These are phyloP conservation scores for Dimargaris verticillata DNA, from an alignment of 192 early-diverging fungal species.

Conservation along the genomic window DNA sequence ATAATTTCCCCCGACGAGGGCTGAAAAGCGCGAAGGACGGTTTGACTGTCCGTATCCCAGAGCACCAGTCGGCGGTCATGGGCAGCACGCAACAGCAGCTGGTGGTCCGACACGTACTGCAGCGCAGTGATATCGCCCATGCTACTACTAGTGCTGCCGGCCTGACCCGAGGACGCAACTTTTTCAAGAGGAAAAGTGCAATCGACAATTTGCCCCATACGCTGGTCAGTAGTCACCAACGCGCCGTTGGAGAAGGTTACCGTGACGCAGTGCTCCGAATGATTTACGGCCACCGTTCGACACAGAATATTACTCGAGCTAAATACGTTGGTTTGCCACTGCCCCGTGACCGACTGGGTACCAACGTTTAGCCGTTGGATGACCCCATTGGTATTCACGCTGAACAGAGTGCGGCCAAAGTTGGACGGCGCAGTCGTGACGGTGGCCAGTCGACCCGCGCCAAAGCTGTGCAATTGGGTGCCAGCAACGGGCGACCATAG, in stretches of 20 bases:
- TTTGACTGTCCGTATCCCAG: background rate
- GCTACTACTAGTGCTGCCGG: background rate
- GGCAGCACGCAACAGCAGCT: background rate
- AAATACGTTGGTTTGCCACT: conserved; percentile 5
- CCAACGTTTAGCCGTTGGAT: background rate
- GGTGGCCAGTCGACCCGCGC: too few relatives aligned
- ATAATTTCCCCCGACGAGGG: background rate
- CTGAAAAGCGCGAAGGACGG: background rate
- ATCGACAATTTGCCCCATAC: conserved; percentile 1
- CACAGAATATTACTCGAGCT: background rate
- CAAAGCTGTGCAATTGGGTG: background rate
- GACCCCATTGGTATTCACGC: background rate
- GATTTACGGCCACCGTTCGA: background rate
- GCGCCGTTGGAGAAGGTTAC: background rate
- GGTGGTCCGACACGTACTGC: background rate
- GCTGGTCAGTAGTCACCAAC: background rate
- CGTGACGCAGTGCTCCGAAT: background rate
- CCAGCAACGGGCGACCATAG: conserved; percentile 3
- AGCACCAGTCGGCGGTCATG: background rate
- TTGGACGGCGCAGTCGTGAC: background rate
- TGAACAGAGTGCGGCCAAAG: background rate
- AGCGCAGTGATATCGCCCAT: background rate
- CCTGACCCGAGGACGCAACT: background rate
- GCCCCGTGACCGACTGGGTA: background rate
- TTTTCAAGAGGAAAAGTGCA: background rate